Conservation (phyloP, 1,284 basidiomycete genomes). For the Cryptococcus sp. region DNA sequence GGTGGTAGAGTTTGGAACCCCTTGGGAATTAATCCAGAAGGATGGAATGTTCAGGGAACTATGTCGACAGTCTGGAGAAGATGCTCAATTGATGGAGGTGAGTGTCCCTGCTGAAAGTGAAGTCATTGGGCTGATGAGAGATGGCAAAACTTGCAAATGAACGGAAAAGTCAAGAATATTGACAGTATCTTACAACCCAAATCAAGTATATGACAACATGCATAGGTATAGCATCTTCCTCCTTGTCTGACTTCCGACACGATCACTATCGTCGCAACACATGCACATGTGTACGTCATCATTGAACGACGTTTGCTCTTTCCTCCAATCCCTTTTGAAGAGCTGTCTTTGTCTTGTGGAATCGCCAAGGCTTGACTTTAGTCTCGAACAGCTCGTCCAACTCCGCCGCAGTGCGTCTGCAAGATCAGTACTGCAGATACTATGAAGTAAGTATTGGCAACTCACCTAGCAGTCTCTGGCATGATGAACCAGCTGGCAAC, state of each 20-base stretch:
- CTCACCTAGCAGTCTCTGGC: slow-evolving; percentile 20
- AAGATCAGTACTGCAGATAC: not conserved
- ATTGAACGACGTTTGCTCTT: not conserved
- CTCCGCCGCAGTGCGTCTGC: not conserved
- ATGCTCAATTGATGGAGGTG: slow-evolving; percentile 40
- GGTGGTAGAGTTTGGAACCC: slow-evolving; percentile 52
- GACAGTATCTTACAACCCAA: too few species aligned
- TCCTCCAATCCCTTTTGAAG: slow-evolving; percentile 7
- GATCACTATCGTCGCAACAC: too few species aligned
- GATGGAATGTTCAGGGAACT: slow-evolving; percentile 46
- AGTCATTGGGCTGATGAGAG: not conserved
- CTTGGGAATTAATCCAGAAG: slow-evolving; percentile 48
- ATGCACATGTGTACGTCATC: not conserved
- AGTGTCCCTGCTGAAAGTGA: slow-evolving; percentile 1
- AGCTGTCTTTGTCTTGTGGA: slow-evolving; percentile 23
- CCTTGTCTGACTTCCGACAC: too few species aligned
- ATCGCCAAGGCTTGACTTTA: slow-evolving; percentile 19
- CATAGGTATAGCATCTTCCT: too few species aligned
- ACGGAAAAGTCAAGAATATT: slow-evolving; percentile 1
- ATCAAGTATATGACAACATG: too few species aligned
- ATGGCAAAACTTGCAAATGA: slow-evolving; percentile 7
- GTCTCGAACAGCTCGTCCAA: slow-evolving; percentile 2
- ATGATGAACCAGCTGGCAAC: slow-evolving; percentile 21
- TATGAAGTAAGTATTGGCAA: not conserved
- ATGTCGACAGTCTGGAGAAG: slow-evolving; percentile 49